Conservation (phyloP, 768 basidiomycete species). For the Lanmaoa rubissima region DNA sequence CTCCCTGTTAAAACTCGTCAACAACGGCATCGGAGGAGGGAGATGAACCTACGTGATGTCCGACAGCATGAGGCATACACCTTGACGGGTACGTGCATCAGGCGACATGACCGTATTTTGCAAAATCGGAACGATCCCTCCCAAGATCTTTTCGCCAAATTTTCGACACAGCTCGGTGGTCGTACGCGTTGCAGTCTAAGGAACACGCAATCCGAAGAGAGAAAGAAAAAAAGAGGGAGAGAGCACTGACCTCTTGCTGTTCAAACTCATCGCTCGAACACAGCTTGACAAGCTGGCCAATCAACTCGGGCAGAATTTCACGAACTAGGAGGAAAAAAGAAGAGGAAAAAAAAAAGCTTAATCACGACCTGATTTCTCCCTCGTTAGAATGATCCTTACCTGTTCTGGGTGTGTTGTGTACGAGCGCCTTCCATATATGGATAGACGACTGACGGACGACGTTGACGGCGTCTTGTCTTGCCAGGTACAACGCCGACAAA, state of each 20-base stretch:
- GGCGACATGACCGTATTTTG: conserved; percentile 61
- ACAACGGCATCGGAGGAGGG: neutral
- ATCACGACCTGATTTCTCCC: neutral
- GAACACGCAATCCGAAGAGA: neutral
- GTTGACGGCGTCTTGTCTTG: conserved; percentile 89
- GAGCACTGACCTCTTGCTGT: conserved; percentile 74
- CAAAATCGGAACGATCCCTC: conserved; percentile 79
- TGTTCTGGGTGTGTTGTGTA: conserved; percentile 90
- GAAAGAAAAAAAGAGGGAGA: no score
- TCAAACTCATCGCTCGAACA: conserved; percentile 80
- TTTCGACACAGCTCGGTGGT: conserved; percentile 89
- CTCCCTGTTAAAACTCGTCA: conserved; percentile 48
- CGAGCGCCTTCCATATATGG: conserved; percentile 97
- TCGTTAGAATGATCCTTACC: conserved; percentile 41
- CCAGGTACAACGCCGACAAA: conserved; percentile 85
- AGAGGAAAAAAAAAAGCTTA: conserved; percentile 12
- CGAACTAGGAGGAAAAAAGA: conserved; percentile 50
- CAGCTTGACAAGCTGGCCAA: conserved; percentile 72
- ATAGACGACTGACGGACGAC: conserved; percentile 88
- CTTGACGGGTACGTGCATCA: conserved; percentile 69
- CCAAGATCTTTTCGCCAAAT: conserved; percentile 88
- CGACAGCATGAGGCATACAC: conserved; percentile 82
- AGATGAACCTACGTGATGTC: conserved; percentile 72
- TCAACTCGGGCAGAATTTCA: conserved; percentile 85
- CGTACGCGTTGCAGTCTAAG: conserved; percentile 79